Base-by-base conservation (phyloP, 805 yeast genomes). In the Candida bentonensis region DNA sequence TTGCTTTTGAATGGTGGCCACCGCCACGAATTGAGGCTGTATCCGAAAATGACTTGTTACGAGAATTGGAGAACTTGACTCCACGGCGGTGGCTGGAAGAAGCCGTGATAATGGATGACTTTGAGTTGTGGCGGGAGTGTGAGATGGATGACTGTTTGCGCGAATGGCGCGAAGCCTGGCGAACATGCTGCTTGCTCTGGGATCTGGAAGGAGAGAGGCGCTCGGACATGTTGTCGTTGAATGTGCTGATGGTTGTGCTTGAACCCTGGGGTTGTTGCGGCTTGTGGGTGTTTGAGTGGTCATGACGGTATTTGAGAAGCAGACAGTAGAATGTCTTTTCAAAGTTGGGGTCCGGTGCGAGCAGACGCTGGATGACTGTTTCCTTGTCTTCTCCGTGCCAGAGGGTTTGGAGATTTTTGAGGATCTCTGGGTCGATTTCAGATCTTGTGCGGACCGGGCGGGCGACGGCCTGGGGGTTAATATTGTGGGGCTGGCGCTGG, bases 241-340 rank as follows among this genome's bases (percentile, higher is more conserved):
- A n/a, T 9, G 36, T 30, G 20, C 17, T 11, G 36, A 30, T 30
- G 5, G 36, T 30, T 13, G 13, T 30, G 7, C 17, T 30, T 4
- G 36, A 30, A 30, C 17, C 36, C 36, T 30, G 36, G 27, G 7
- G 27, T 13, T 11, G 17, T 11, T 30, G 36, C 17, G 7, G 7
- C 7, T 25, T 25, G n/a, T 30, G 36, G 17, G 7, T 9, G 21
- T 52, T 51, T 41, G 65, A 55, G 53, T 82, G 89, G 46, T 81
- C 87, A 49, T 74, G 75, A 49, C 92, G 70, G 60, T 85, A 86
- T 51, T 82, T 74, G 67, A 77, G 66, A 49, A 85, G 66, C 39
- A 86, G 62, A 51, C 82, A 82, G 62, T 85, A 85, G 54, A 85
- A 80, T 40, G 85, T 78, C 67, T 85, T 85, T 53, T 85, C 95